Evolutionary conservation across 805 yeast species (phyloP).

Genomic region (Suhomyces prunicola): DNA sequence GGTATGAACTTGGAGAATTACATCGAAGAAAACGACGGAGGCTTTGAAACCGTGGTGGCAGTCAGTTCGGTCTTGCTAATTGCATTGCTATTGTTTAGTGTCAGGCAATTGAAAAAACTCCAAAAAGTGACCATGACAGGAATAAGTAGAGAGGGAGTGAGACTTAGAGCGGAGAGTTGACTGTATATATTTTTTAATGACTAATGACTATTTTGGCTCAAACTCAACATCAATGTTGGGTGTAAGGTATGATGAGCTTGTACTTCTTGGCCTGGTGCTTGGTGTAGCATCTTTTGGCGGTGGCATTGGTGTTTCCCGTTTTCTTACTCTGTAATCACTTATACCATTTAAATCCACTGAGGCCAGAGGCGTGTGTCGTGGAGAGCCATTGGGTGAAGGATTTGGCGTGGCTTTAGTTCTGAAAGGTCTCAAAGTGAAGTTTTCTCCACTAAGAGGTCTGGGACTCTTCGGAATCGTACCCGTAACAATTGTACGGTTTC

Average conservation of each 20-base stretch:
- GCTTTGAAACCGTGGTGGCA: slow-evolving; percentile 51
- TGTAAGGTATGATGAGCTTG: slow-evolving; percentile 21
- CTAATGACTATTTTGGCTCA: slow-evolving; percentile 13
- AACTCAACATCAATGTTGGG: slow-evolving; percentile 29
- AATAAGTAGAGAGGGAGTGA: slow-evolving; percentile 10
- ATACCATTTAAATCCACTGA: slow-evolving; percentile 10
- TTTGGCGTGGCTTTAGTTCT: slow-evolving; percentile 39
- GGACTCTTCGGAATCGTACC: slow-evolving; percentile 16
- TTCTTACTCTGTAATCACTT: slow-evolving; percentile 1
- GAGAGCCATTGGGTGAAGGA: slow-evolving; percentile 39
- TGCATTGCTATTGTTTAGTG: slow-evolving; percentile 50
- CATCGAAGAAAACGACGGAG: slow-evolving; percentile 75
- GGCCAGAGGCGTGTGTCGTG: slow-evolving; percentile 23
- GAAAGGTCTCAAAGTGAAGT: slow-evolving; percentile 40
- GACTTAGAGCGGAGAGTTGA: neutral
- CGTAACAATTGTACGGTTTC: slow-evolving; percentile 4
- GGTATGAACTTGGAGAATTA: slow-evolving; percentile 96
- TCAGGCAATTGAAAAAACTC: slow-evolving; percentile 57
- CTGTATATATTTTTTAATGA: neutral
- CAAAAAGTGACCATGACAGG: slow-evolving; percentile 73
- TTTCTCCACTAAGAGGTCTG: slow-evolving; percentile 24
- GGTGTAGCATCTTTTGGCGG: neutral
- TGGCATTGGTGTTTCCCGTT: neutral
- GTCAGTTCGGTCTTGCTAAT: slow-evolving; percentile 42
- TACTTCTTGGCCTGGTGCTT: slow-evolving; percentile 12